phyloP scores from a whole-genome alignment of 2,329 filamentous ascomycete species.

The Phaeophleospora eucalypticola region DNA sequence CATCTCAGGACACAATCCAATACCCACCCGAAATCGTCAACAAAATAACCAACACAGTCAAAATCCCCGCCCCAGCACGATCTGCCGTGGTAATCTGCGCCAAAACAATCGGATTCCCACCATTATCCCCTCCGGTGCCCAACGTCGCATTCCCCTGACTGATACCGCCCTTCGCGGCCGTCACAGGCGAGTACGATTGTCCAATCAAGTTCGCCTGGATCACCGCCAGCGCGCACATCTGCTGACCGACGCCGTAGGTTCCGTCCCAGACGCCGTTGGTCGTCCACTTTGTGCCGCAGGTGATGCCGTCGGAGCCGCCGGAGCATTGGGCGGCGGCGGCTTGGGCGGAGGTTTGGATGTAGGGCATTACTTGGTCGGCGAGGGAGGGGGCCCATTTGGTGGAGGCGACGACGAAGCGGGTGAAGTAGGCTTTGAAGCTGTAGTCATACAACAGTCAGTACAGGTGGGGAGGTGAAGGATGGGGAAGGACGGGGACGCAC shows the following conservation, averaged over 20 bases:
- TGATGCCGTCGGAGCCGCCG: constrained; percentile 41
- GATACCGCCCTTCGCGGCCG: constrained; percentile 41
- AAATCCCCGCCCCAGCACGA: constrained; percentile 17
- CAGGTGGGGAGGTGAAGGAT: neutral
- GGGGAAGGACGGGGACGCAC: constrained; percentile 13
- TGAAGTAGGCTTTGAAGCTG: constrained; percentile 41
- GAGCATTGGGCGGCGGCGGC: constrained; percentile 52
- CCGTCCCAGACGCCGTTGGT: constrained; percentile 40
- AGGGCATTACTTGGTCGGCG: constrained; percentile 44
- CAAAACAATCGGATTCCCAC: constrained; percentile 1
- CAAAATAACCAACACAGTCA: constrained; percentile 14
- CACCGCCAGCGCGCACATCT: constrained; percentile 51
- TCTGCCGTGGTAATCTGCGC: constrained; percentile 25
- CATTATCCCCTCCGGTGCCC: constrained; percentile 6
- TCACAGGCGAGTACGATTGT: constrained; percentile 37
- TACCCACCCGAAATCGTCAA: constrained; percentile 2
- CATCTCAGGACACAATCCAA: constrained; percentile 2
- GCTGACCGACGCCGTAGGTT: constrained; percentile 48
- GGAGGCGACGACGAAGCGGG: constrained; percentile 49
- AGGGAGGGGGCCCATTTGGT: constrained; percentile 55
- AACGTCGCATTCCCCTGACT: constrained; percentile 13
- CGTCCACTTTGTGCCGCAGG: constrained; percentile 42
- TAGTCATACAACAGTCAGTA: neutral
- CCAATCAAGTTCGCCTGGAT: constrained; percentile 40
- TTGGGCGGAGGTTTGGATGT: constrained; percentile 48